phyloP scores from a whole-genome alignment of 2,329 filamentous ascomycete genomes.

The Pseudogymnoascus sp. region DNA sequence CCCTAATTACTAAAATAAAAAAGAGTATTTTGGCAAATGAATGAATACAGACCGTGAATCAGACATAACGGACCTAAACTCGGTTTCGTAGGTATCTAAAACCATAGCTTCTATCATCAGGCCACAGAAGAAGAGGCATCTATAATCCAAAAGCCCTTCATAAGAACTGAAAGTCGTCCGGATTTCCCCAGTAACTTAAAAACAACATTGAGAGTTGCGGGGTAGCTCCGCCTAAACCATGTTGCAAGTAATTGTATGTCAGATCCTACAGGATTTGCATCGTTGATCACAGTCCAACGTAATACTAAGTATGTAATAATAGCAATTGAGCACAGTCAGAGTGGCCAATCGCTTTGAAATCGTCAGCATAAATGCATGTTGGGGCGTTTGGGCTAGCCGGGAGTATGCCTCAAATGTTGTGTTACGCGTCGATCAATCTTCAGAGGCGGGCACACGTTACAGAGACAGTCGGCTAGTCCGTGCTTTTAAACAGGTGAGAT shows the following conservation, averaged over 20 bases:
- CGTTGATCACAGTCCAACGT: neutral
- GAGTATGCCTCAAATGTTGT: neutral
- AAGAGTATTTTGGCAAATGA: neutral
- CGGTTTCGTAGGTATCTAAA: neutral
- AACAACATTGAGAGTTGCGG: neutral
- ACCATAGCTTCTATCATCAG: neutral
- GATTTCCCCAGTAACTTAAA: neutral
- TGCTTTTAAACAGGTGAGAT: neutral
- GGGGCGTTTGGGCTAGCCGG: neutral
- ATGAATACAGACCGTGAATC: neutral
- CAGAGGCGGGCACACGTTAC: neutral
- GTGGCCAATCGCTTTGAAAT: neutral
- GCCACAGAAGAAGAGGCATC: neutral
- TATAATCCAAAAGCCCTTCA: neutral
- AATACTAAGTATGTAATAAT: slow-evolving; percentile 5
- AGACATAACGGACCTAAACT: neutral
- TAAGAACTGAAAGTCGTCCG: neutral
- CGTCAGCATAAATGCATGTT: neutral
- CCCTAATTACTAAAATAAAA: too few species aligned
- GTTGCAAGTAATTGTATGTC: neutral
- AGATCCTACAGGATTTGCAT: neutral
- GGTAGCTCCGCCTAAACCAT: neutral
- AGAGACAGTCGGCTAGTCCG: neutral
- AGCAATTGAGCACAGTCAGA: neutral
- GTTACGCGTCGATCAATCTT: neutral